phyloP scores from a whole-genome alignment of 768 basidiomycete genomes.

The Psilocybe sp. region DNA sequence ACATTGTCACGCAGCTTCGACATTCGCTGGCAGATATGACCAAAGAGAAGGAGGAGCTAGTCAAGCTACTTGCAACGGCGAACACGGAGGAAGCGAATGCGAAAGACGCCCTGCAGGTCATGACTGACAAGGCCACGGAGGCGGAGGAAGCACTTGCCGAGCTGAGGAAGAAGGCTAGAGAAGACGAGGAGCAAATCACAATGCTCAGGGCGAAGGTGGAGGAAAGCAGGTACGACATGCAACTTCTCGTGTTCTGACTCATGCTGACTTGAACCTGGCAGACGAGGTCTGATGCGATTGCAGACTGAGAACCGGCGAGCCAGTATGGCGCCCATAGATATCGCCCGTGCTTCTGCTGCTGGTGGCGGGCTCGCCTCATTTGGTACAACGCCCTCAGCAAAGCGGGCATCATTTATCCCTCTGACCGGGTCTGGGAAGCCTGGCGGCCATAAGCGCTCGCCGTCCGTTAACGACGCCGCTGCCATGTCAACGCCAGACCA shows the following conservation, averaged over 20 bases:
- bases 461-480: slow-evolving; percentile 66
- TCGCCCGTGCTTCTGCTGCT: slow-evolving; percentile 47
- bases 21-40: slow-evolving; percentile 61
- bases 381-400: slow-evolving; percentile 50
- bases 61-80: slow-evolving; percentile 45
- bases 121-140: slow-evolving; percentile 62
- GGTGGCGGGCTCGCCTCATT: slow-evolving; percentile 24
- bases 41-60: slow-evolving; percentile 70
- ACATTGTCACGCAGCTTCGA: slow-evolving; percentile 72
- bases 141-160: slow-evolving; percentile 56
- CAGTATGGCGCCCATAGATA: slow-evolving; percentile 54
- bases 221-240: slow-evolving; percentile 66
- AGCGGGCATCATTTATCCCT: slow-evolving; percentile 75
- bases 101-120: slow-evolving; percentile 58
- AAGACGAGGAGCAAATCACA: slow-evolving; percentile 75
- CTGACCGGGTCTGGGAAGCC: slow-evolving; percentile 56
- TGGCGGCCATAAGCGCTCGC: slow-evolving; percentile 63
- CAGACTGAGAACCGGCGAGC: slow-evolving; percentile 74
- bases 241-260: slow-evolving; percentile 1
- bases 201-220: slow-evolving; percentile 82
- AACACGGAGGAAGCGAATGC: slow-evolving; percentile 56
- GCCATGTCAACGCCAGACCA: slow-evolving; percentile 26
- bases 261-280: slow-evolving; percentile 22
- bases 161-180: slow-evolving; percentile 50
- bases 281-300: slow-evolving; percentile 83